A percentile compares a stretch with the other conserved stretches of the same genome.
phyloP scores from a whole-genome alignment of 2,329 filamentous ascomycete genomes.

The Xylaria sp. region DNA sequence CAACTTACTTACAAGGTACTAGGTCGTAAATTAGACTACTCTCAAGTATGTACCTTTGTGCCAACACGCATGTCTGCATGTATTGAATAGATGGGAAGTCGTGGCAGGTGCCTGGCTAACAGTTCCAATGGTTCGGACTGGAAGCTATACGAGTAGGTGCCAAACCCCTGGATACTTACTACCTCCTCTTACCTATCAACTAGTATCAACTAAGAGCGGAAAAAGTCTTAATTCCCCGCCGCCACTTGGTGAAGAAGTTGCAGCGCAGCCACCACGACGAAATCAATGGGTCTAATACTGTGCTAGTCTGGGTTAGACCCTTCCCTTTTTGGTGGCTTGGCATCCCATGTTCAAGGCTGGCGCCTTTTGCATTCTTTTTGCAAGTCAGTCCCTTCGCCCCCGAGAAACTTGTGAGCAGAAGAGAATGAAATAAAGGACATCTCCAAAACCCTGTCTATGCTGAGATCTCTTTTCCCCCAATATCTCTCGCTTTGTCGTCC shows the following conservation, averaged over 20 bases:
- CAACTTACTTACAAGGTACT: background rate
- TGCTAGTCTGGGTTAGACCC: slow-evolving; percentile 4
- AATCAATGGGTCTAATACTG: slow-evolving; percentile 1
- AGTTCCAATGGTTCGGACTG: background rate
- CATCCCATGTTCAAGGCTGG: slow-evolving; percentile 7
- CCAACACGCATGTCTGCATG: too few species aligned
- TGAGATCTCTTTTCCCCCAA: background rate
- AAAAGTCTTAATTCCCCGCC: slow-evolving; percentile 9
- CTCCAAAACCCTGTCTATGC: background rate
- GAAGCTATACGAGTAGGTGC: background rate
- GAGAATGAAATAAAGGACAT: slow-evolving; percentile 14
- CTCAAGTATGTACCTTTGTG: background rate
- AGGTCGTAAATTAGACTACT: background rate
- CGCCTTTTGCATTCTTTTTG: slow-evolving; percentile 8
- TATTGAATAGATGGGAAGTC: background rate
- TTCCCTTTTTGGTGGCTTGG: slow-evolving; percentile 9
- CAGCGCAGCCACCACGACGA: background rate
- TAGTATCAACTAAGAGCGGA: background rate
- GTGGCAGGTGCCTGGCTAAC: slow-evolving; percentile 2
- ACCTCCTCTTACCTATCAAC: background rate
- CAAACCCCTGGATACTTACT: background rate
- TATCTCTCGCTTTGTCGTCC: background rate
- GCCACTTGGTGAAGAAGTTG: background rate
- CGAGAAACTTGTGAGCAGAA: slow-evolving; percentile 2
- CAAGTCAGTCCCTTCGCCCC: slow-evolving; percentile 7